A percentile compares a stretch with the other conserved stretches of the same genome.
Conservation (phyloP, 371 early-diverging fungal species). For the Lichtheimia ornata region DNA sequence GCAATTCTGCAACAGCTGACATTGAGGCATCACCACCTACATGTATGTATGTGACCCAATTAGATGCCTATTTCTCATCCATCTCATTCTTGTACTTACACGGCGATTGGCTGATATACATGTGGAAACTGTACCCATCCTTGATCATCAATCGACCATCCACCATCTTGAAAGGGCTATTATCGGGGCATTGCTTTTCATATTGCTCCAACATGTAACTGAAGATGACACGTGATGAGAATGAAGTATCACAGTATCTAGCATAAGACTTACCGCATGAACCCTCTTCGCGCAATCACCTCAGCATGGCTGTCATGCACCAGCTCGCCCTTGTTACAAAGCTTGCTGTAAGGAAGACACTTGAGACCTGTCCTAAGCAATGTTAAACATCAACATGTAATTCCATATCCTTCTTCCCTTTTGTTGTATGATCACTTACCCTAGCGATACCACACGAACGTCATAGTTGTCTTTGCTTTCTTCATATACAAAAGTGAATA, state of each 20-base stretch:
- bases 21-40: slow-evolving; percentile 83
- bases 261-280: slow-evolving; percentile 58
- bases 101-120: slow-evolving; percentile 79
- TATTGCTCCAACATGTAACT: slow-evolving; percentile 36
- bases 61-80: not conserved
- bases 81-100: slow-evolving; percentile 46
- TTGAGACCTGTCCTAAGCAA: slow-evolving; percentile 80
- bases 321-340: slow-evolving; percentile 60
- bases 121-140: slow-evolving; percentile 51
- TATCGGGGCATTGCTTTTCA: not conserved
- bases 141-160: slow-evolving; percentile 7
- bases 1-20: slow-evolving; percentile 51
- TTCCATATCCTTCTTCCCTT: not conserved
- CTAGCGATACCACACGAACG: slow-evolving; percentile 65
- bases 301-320: slow-evolving; percentile 89
- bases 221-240: not conserved
- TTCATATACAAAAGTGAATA: slow-evolving; percentile 7
- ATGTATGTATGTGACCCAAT: not conserved
- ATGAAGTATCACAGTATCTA: not conserved
- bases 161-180: slow-evolving; percentile 4
- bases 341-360: slow-evolving; percentile 70
- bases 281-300: slow-evolving; percentile 76
- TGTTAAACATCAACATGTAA: slow-evolving; percentile 1
- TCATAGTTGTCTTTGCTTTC: slow-evolving; percentile 28
- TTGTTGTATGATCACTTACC: slow-evolving; percentile 37